Evolutionary conservation across 2,329 filamentous ascomycete species (phyloP).

Genomic region (Penicillium sp.): DNA sequence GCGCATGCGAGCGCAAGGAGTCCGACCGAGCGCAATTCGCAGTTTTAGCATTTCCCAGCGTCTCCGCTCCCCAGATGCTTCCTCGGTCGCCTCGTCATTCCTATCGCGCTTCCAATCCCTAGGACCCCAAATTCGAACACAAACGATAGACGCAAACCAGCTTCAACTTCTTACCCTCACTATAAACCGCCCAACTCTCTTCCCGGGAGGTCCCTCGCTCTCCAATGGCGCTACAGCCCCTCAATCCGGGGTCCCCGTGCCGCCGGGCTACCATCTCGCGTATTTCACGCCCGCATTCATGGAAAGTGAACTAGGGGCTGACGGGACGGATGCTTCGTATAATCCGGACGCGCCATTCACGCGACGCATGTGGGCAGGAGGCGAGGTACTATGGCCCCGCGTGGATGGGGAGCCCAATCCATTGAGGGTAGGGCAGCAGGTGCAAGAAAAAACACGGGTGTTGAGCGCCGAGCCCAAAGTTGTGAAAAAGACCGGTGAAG

Average conservation of each 20-base stretch:
- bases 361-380: constrained; percentile 65
- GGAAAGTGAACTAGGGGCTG: constrained; percentile 54
- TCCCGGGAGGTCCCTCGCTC: constrained; percentile 39
- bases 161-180: constrained; percentile 60
- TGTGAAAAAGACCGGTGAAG: constrained; percentile 52
- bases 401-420: constrained; percentile 33
- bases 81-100: constrained; percentile 40
- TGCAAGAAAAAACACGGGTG: constrained; percentile 56
- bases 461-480: constrained; percentile 54
- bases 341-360: constrained; percentile 60
- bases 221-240: constrained; percentile 38
- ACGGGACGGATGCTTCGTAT: constrained; percentile 60
- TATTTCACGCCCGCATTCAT: constrained; percentile 60
- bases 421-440: constrained; percentile 54
- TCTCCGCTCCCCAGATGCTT: constrained; percentile 22
- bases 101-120: constrained; percentile 42
- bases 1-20: background rate
- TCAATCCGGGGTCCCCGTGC: constrained; percentile 48
- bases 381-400: constrained; percentile 53
- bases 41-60: constrained; percentile 7
- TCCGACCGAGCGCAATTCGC: constrained; percentile 2
- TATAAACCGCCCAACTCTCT: constrained; percentile 50
- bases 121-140: constrained; percentile 45
- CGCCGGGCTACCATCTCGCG: constrained; percentile 59
- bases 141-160: constrained; percentile 60